These are phyloP conservation scores for Neckera pumila DNA, from an alignment of 225 moss, liverwort and hornwort genomes.

Conservation along the genomic window DNA sequence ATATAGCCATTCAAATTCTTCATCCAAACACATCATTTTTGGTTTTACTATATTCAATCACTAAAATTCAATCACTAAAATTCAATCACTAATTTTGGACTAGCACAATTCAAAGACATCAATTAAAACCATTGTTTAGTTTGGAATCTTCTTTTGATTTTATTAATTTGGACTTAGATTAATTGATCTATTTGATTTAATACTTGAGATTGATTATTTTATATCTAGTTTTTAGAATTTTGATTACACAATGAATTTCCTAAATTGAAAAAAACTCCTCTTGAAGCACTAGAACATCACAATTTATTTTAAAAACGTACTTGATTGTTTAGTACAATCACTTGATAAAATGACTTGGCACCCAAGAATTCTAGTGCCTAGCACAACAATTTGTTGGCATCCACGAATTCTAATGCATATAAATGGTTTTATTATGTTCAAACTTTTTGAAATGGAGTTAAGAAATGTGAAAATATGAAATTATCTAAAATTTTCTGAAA, in stretches of 20 bases:
- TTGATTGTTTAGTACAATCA: accelerated
- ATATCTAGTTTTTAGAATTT: too few species aligned
- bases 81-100: not conserved
- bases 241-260: not conserved
- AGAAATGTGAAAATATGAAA: too few species aligned
- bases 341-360: not conserved
- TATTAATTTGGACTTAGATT: not conserved
- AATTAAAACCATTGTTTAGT: not conserved
- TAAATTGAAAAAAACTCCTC: not conserved
- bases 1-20: not conserved
- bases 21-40: not conserved
- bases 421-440: not conserved
- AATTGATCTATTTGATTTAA: not conserved
- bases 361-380: not conserved
- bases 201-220: not conserved
- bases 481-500: not conserved
- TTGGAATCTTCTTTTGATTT: not conserved
- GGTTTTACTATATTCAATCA: too few species aligned
- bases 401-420: too few species aligned
- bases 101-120: too few species aligned
- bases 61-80: too few species aligned
- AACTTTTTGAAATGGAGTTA: not conserved
- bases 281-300: accelerated
- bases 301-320: accelerated
- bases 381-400: accelerated